A percentile compares a stretch with the other conserved stretches of the same genome.
Conservation (phyloP, 2,329 filamentous ascomycete species). For the Seiridium unicorne region DNA sequence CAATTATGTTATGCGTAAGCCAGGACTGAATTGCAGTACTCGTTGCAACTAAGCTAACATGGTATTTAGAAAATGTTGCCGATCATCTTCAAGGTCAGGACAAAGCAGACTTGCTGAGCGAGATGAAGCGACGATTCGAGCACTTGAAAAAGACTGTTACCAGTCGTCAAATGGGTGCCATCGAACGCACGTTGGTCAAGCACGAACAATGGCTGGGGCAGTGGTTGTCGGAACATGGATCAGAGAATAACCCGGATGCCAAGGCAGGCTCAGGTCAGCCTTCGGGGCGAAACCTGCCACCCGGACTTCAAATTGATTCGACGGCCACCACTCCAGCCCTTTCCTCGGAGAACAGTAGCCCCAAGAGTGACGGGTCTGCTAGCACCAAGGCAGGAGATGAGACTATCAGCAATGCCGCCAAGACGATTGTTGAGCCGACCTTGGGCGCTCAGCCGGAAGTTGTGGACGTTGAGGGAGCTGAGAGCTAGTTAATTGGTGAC, state of each 20-base stretch:
- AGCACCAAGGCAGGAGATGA: constrained; percentile 59
- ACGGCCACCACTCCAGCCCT: constrained; percentile 63
- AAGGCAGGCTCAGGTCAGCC: background rate
- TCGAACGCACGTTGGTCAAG: constrained; percentile 53
- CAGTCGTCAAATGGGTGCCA: constrained; percentile 64
- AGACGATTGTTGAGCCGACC: background rate
- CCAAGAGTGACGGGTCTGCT: constrained; percentile 63
- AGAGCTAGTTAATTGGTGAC: background rate
- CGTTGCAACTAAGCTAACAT: constrained; percentile 20
- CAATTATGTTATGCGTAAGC: constrained; percentile 96
- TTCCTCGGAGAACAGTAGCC: constrained; percentile 68
- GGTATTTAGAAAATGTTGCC: constrained; percentile 60
- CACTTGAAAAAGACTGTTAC: constrained; percentile 63
- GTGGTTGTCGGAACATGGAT: too few species aligned
- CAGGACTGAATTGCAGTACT: background rate
- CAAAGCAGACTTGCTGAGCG: constrained; percentile 14
- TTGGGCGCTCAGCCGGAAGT: background rate
- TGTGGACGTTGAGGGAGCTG: constrained; percentile 1
- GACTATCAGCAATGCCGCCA: constrained; percentile 25
- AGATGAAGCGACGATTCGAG: constrained; percentile 62
- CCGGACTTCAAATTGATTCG: constrained; percentile 46
- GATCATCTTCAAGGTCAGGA: constrained; percentile 31
- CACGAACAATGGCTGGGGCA: background rate
- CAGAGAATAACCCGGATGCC: constrained; percentile 8
- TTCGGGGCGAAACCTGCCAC: constrained; percentile 28